Base-by-base conservation (phyloP, 257 asterid species). In the Primulina tabacum region DNA sequence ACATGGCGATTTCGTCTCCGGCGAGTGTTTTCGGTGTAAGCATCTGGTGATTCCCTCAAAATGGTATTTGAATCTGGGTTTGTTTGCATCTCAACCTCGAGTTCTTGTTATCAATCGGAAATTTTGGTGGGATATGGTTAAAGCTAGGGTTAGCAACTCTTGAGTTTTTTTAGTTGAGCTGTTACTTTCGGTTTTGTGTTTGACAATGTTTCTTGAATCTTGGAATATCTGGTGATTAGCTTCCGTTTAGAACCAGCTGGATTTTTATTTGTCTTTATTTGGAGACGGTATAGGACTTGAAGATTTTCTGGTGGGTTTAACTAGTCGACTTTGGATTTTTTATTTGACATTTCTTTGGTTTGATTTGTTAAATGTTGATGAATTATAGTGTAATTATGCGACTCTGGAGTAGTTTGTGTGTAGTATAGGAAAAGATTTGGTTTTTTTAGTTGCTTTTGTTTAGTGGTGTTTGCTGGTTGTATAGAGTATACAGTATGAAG, bases 401-500 rank as follows among this genome's bases (percentile, higher is more conserved):
- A 16, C 30, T 77, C 38, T 21, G 47, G 38, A 16, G 74, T 40
- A n/a, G 72, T 58, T 64, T 47, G 58, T 28, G 6, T 10, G 8
- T 58, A n/a, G 65, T 64, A 17, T 74, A 24, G 80, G 26, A n/a
- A 26, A 34, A 64, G 37, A 32, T 52, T 14, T 66, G 50, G 33
- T 10, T 65, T 56, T 56, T 62, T 62, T 40, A 67, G 69, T 57
- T 28, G 60, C 67, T 75, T 28, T 78, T 65, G 59, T 43, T 64
- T 65, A 62, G 75, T 69, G 65, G 61, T 77, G 76, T 66, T 38
- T 59, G 67, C 18, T 66, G 59, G 67, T 32, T 71, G 81, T 18
- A 24, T 21, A 64, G 24, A 65, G 43, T 72, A 64, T 62, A 50
- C 63, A 77, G 28, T 55, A 92, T 92, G 98, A 92, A 90, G 92